A percentile compares a stretch with the other conserved stretches of the same genome.
Evolutionary conservation across 331 rosid genomes (phyloP).

Genomic region (Rhamnella rubrinervis): DNA sequence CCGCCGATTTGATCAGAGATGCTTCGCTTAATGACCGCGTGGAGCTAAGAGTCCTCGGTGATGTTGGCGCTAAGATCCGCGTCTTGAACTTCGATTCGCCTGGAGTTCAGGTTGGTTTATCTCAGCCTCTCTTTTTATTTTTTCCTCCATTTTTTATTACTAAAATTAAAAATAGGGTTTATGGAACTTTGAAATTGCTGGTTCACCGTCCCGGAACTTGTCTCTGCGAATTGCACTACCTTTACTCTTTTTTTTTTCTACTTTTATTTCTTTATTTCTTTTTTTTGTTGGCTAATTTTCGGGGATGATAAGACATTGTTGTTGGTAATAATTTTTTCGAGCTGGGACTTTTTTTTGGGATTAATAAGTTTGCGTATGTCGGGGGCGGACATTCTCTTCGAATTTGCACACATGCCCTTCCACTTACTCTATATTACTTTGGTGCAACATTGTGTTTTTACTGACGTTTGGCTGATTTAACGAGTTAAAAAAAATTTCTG

Average conservation of each 20-base stretch:
- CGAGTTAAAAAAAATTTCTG: no score
- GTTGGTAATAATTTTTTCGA: no score
- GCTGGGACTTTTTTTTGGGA: no score
- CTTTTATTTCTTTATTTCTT: no score
- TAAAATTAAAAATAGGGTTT: no score
- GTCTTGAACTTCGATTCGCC: conserved; percentile 84
- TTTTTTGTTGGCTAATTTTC: no score
- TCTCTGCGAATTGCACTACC: background rate
- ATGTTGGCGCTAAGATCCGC: conserved; percentile 99
- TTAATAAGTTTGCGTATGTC: background rate
- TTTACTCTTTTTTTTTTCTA: no score
- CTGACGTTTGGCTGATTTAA: background rate
- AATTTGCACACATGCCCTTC: conserved; percentile 10
- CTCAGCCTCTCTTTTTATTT: background rate
- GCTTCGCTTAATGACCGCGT: conserved; percentile 88
- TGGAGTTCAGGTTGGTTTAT: conserved; percentile 64
- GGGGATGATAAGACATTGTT: no score
- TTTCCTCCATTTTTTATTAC: background rate
- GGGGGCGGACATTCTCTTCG: background rate
- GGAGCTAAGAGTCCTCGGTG: conserved; percentile 78
- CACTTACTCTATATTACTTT: background rate
- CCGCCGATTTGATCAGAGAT: conserved; percentile 74
- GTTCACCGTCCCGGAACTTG: background rate
- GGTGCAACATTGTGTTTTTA: background rate
- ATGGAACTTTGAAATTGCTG: no score